Base-by-base conservation (phyloP, 202 grass and related monocot species). In the Thinopyrum obtusiflorum region DNA sequence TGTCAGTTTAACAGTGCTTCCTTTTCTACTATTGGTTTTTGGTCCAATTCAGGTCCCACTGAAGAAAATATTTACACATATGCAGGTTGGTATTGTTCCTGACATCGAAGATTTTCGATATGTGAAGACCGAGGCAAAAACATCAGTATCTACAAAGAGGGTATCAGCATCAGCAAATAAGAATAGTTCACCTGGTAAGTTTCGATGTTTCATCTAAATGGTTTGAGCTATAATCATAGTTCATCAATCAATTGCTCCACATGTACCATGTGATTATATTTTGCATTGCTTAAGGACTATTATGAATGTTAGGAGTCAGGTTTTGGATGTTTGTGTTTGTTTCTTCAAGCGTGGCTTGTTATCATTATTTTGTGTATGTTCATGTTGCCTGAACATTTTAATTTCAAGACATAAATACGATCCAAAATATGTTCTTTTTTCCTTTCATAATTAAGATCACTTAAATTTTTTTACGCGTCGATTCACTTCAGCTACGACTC, bases 91-190 rank as follows among this genome's bases (percentile, higher is more conserved):
- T 82, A 21, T 61, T 25, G 82, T 91, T 55, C 90, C 90, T 87
- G 92, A 94, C 79, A 92, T 98, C 47, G 87, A 94, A 82, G 90
- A 96, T 61, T 99, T 99, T 86, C 85, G 82, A 78, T 96, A 96
- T 57, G 71, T 83, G 3, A 96, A 88, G 67, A 42, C 24, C 8
- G 85, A 36, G 28, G 79, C 44, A 69, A 11, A 73, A 51, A 1
- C 29, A 29, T 80, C 60, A 0, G 6, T 57, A 57, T n/a, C 33
- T 25, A 27, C 73, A 83, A 83, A 51, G 57, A 76, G 87, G 32
- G 7, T 12, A 36, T 60, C 55, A 18, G 37, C 81, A 67, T 84
- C 90, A 88, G 84, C 64, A 26, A 86, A 88, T 94, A 85, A 92
- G 91, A 79, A 79, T 21, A 60, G 27, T 35, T 90, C 15, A 81